phyloP scores from a whole-genome alignment of 2,329 filamentous ascomycete species.

The Fusarium pilosicola region DNA sequence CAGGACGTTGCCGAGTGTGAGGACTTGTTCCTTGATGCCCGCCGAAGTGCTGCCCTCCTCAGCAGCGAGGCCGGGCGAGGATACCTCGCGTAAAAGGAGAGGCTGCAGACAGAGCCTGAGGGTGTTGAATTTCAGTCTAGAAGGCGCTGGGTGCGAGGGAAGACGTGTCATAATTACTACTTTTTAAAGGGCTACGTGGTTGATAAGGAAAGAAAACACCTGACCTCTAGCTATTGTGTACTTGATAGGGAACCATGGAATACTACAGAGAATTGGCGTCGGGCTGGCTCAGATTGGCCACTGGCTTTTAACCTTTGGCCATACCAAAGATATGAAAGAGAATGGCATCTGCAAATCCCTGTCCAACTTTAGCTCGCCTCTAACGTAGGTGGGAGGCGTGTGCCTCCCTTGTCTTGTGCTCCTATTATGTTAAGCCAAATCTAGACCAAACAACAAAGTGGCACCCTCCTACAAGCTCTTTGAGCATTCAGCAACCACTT shows the following conservation, averaged over 20 bases:
- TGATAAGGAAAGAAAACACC: conserved; percentile 38
- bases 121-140: conserved; percentile 23
- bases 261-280: conserved; percentile 42
- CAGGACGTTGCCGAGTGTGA: conserved; percentile 84
- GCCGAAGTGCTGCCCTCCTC: conserved; percentile 78
- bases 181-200: conserved; percentile 34
- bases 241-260: conserved; percentile 41
- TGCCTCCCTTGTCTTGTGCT: conserved; percentile 31
- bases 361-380: conserved; percentile 2
- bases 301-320: not conserved
- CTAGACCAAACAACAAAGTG: conserved; percentile 32
- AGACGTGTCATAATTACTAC: conserved; percentile 46
- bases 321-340: conserved; percentile 26
- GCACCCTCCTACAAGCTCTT: conserved; percentile 29
- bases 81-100: conserved; percentile 67
- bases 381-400: not conserved
- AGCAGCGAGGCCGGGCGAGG: conserved; percentile 68
- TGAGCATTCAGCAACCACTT: conserved; percentile 21
- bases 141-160: conserved; percentile 36
- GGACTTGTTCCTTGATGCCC: conserved; percentile 84
- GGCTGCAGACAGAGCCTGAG: not conserved
- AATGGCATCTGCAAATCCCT: conserved; percentile 30
- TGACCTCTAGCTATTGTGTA: conserved; percentile 37
- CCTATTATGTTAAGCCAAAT: conserved; percentile 22
- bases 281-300: conserved; percentile 38